Evolutionary conservation across 345 rosid genomes (phyloP), one percentile per base, ranked within the genome.

Genomic region (Brassica cretica): DNA sequence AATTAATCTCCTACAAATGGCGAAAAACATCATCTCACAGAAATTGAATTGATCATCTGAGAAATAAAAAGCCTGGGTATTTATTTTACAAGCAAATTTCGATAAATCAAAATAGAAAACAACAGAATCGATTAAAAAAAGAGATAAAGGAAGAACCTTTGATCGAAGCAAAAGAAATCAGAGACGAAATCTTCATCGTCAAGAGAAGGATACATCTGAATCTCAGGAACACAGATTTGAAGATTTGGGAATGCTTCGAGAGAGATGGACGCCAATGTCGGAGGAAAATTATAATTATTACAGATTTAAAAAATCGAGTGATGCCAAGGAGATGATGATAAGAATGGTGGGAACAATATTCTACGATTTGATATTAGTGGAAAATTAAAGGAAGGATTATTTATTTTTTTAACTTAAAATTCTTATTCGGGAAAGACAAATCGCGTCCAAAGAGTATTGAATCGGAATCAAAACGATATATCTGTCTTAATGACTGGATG

Each of bases 291-390:
- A 19, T 18, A 32, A 32, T 39, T 18, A 76, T 29, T 27, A 2
- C 14, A 8, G n/a, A 55, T 15, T 74, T 33, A 8, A 29, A n/a
- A 16, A 37, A 44, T 29, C 2, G 63, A 66, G 21, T 56, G 77
- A 78, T 63, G 81, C 71, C 81, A 59, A 78, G 39, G 73, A 78
- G 77, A 78, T 78, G 77, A 78, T 78, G 56, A 51, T 51, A 78
- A 78, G 76, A 72, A 41, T 78, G 77, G 77, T 72, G 81, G 81
- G 53, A 78, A 71, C 71, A 58, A 66, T 78, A 72, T 72, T 72
- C 81, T 49, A 9, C 67, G 77, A 72, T 72, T 78, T 78, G 81
- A 78, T 71, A 64, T 72, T 78, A 78, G 76, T 78, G 72, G 77
- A 44, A 62, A 78, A 71, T 6, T 2, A 64, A 77, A 51, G 25